Base-by-base conservation (phyloP, 352 stramenopile genomes). In the Globisporangium splendens region DNA sequence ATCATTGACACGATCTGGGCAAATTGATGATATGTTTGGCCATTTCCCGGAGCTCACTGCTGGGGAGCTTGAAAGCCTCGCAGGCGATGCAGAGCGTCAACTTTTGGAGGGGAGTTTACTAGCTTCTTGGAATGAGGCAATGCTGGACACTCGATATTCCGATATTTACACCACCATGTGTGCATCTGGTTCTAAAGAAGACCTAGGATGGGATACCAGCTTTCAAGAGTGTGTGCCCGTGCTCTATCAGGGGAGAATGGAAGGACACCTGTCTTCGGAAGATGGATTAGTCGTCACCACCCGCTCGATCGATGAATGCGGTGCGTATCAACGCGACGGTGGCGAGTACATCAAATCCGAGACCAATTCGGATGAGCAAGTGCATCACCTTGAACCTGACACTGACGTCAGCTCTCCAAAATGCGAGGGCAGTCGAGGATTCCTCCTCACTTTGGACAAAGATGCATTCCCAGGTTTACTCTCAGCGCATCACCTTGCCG, bases 51-150 rank as follows among this genome's bases (percentile, higher is more conserved):
- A 65, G 18, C 49, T 67, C 39, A 59, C 46, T 8, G n/a, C 50
- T 1, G 46, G 54, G 8, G 59, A 82, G 47, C 61, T 82, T 15
- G 73, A 79, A 31, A 67, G 59, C 8, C 42, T 82, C 13, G 70
- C 70, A 1, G 35, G 70, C 46, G 73, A 77, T 44, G 68, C 68
- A 17, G 66, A 69, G 47, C 51, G 62, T 1, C 62, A 75, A 52
- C 57, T 79, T 7, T 46, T 82, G 13, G 66, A 77, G 24, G 58
- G 66, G 43, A 58, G 24, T 13, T 50, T 50, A 7, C 39, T 15
- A 13, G 38, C 21, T 6, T 20, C 28, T 7, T 58, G 49, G 50
- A 46, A 13, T 3, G 24, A 10, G 20, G 13, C 47, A 35, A 3
- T 44, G 17, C 6, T 44, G 39, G 0, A 44, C n/a, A n/a, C 3